phyloP scores from a whole-genome alignment of 2,329 filamentous ascomycete genomes.

The Aspergillus novofumigatus region DNA sequence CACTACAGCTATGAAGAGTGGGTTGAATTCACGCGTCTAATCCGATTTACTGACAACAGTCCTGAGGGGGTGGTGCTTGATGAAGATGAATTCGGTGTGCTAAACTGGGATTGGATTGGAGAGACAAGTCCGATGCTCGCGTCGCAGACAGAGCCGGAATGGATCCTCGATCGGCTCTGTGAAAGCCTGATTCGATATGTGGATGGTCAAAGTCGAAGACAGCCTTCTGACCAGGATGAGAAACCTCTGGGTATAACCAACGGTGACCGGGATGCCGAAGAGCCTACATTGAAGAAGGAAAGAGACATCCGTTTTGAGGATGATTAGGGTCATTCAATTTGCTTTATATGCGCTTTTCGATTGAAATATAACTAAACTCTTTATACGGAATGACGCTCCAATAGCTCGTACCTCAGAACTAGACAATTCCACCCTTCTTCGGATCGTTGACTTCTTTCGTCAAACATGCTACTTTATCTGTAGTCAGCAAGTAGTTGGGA shows the following conservation, averaged over 20 bases:
- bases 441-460: too few species aligned
- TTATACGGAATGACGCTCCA: neutral
- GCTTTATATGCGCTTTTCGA: neutral
- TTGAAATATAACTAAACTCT: neutral
- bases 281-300: constrained; percentile 21
- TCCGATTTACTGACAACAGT: constrained; percentile 51
- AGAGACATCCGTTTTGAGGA: constrained; percentile 21
- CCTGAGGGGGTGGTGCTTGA: constrained; percentile 36
- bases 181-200: constrained; percentile 56
- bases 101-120: constrained; percentile 71
- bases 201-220: constrained; percentile 18
- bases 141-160: constrained; percentile 60
- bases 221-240: neutral
- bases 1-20: constrained; percentile 79
- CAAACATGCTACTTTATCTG: too few species aligned
- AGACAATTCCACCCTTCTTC: neutral
- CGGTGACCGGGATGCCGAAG: constrained; percentile 7
- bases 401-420: neutral
- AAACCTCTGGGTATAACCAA: neutral
- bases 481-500: too few species aligned
- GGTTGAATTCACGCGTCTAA: constrained; percentile 76
- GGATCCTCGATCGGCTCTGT: constrained; percentile 62
- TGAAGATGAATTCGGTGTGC: constrained; percentile 55
- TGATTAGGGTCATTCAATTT: neutral
- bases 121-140: constrained; percentile 64